Conservation (phyloP, 371 early-diverging fungal genomes). For the Phascolomyces articulosus region DNA sequence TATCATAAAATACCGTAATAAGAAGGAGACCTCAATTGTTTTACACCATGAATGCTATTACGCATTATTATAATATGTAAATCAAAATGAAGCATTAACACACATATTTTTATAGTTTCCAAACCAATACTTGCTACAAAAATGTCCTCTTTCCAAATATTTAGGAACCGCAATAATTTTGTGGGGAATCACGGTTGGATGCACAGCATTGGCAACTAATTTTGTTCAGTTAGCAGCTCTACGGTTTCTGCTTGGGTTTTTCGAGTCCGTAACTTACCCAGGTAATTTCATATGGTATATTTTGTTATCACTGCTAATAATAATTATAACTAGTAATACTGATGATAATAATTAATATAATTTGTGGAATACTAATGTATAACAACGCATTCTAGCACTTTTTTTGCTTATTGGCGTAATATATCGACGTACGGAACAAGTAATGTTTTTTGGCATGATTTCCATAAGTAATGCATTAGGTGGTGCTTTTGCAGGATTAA, state of each 20-base stretch:
- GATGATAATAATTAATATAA: too few species aligned
- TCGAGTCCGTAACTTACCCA: slow-evolving; percentile 26
- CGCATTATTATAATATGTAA: too few species aligned
- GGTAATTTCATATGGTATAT: neutral
- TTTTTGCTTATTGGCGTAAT: slow-evolving; percentile 28
- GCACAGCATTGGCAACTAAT: slow-evolving; percentile 29
- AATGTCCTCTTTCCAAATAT: slow-evolving; percentile 28
- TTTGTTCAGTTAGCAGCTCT: slow-evolving; percentile 31
- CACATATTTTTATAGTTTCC: neutral
- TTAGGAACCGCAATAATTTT: slow-evolving; percentile 29
- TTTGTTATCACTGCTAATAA: too few species aligned
- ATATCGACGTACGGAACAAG: slow-evolving; percentile 37
- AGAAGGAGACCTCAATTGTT: too few species aligned
- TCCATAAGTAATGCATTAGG: slow-evolving; percentile 32
- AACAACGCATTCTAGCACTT: neutral
- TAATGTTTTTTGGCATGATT: slow-evolving; percentile 31
- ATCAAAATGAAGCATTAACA: too few species aligned
- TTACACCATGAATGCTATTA: too few species aligned
- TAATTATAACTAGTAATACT: too few species aligned
- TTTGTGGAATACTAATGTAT: too few species aligned
- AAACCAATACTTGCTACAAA: slow-evolving; percentile 35
- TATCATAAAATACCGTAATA: neutral
- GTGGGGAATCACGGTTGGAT: slow-evolving; percentile 32
- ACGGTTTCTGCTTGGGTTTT: slow-evolving; percentile 32
- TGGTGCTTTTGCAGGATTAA: neutral